Evolutionary conservation across 2,329 filamentous ascomycete species (phyloP).

Genomic region (Ascosphaera apis): DNA sequence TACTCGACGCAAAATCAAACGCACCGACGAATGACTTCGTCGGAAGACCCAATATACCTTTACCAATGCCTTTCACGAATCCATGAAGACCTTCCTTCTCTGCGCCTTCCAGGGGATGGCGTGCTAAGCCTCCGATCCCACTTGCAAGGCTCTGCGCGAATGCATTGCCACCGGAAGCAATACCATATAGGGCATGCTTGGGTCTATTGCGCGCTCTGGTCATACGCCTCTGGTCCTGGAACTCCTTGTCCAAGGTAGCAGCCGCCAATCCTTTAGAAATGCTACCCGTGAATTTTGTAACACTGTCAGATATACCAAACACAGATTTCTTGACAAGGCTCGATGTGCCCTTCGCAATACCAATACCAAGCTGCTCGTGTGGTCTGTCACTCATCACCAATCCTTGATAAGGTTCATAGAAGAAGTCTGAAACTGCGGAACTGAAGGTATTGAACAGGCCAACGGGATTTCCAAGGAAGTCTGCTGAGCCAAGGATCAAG

Average conservation of each 20-base stretch:
- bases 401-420: slow-evolving; percentile 97
- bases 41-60: slow-evolving; percentile 77
- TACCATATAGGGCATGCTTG: slow-evolving; percentile 91
- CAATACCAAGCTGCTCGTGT: slow-evolving; percentile 66
- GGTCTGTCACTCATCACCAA: slow-evolving; percentile 89
- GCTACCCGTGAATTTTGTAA: slow-evolving; percentile 93
- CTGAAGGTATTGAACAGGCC: slow-evolving; percentile 96
- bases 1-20: slow-evolving; percentile 77
- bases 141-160: slow-evolving; percentile 82
- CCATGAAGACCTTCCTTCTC: slow-evolving; percentile 85
- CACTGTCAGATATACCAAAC: slow-evolving; percentile 89
- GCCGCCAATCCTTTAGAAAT: slow-evolving; percentile 91
- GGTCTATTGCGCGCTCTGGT: slow-evolving; percentile 78
- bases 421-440: slow-evolving; percentile 91
- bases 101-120: slow-evolving; percentile 83
- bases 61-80: slow-evolving; percentile 95
- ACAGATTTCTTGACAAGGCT: slow-evolving; percentile 98
- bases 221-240: slow-evolving; percentile 89
- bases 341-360: slow-evolving; percentile 87
- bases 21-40: slow-evolving; percentile 95
- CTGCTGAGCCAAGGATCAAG: slow-evolving; percentile 87
- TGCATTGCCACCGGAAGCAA: slow-evolving; percentile 85
- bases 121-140: slow-evolving; percentile 76
- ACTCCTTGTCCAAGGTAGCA: slow-evolving; percentile 93
- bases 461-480: slow-evolving; percentile 93